Percentiles rank a stretch among this genome's conserved stretches.
Conservation (phyloP, 2,329 filamentous ascomycete species). For the Trichoderma atroviride region DNA sequence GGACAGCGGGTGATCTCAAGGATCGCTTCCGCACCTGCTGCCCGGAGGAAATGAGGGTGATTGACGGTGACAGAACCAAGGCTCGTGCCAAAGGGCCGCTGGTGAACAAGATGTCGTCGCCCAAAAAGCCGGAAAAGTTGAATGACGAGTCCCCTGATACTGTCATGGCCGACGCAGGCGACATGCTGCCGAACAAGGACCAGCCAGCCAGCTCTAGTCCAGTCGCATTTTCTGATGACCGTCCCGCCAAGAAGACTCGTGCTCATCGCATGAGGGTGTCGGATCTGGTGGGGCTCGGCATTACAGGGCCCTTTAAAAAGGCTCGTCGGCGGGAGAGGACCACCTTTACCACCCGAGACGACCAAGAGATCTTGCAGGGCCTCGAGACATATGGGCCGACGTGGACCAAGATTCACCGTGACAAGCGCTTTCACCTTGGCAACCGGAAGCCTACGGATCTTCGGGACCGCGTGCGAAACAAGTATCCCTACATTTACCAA, state of each 20-base stretch:
- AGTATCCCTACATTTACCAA: conserved; percentile 61
- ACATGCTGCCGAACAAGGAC: conserved; percentile 35
- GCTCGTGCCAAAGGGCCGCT: conserved; percentile 29
- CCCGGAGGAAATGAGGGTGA: conserved; percentile 58
- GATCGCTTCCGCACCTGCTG: conserved; percentile 69
- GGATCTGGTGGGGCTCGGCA: conserved; percentile 60
- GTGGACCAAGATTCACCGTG: conserved; percentile 68
- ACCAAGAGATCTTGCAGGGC: conserved; percentile 63
- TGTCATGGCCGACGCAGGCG: conserved; percentile 50
- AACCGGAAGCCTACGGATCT: conserved; percentile 64
- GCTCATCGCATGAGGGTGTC: conserved; percentile 59
- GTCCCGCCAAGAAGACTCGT: conserved; percentile 53
- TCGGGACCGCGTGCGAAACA: conserved; percentile 65
- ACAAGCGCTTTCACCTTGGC: conserved; percentile 59
- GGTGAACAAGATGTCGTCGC: conserved; percentile 23
- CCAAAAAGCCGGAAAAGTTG: conserved; percentile 46
- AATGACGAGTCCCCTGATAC: conserved; percentile 55
- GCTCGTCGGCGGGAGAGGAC: conserved; percentile 62
- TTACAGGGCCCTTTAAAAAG: conserved; percentile 63
- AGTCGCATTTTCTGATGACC: conserved; percentile 39
- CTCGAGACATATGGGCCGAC: conserved; percentile 62
- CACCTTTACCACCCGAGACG: conserved; percentile 65
- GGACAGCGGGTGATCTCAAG: conserved; percentile 65
- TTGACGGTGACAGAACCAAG: neutral
- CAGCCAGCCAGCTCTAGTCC: conserved; percentile 30